These are phyloP conservation scores for Trichoderma aggressivum DNA, from an alignment of 2,329 filamentous ascomycete genomes.

Conservation along the genomic window DNA sequence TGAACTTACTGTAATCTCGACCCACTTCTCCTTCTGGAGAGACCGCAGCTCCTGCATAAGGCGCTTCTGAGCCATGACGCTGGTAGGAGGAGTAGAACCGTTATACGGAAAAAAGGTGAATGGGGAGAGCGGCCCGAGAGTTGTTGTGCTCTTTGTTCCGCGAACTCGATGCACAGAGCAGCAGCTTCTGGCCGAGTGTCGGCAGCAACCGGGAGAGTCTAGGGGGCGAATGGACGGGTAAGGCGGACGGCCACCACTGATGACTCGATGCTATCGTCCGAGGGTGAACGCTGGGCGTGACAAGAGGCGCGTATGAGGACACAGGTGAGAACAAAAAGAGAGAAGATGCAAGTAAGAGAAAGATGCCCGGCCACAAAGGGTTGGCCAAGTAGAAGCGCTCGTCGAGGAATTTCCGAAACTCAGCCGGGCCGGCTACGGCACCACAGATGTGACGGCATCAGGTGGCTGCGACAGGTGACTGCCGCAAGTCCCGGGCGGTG, in stretches of 20 bases:
- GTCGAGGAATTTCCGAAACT: constrained; percentile 12
- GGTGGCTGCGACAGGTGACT: constrained; percentile 21
- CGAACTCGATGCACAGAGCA: background rate
- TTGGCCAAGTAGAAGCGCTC: background rate
- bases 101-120: background rate
- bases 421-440: constrained; percentile 3
- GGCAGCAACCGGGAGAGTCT: background rate
- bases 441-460: constrained; percentile 23
- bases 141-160: background rate
- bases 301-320: background rate
- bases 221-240: background rate
- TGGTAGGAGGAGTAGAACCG: background rate
- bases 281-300: background rate
- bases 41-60: constrained; percentile 85
- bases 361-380: background rate
- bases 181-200: background rate
- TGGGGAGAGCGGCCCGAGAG: fast-evolving
- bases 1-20: constrained; percentile 73
- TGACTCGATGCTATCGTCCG: background rate
- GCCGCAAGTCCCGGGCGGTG: constrained; percentile 9
- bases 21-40: constrained; percentile 87
- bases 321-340: background rate
- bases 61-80: constrained; percentile 60
- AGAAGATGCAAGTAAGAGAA: background rate
- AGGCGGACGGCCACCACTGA: background rate